Evolutionary conservation across 2,329 filamentous ascomycete species (phyloP).

Genomic region (Keithomyces neogunnii): DNA sequence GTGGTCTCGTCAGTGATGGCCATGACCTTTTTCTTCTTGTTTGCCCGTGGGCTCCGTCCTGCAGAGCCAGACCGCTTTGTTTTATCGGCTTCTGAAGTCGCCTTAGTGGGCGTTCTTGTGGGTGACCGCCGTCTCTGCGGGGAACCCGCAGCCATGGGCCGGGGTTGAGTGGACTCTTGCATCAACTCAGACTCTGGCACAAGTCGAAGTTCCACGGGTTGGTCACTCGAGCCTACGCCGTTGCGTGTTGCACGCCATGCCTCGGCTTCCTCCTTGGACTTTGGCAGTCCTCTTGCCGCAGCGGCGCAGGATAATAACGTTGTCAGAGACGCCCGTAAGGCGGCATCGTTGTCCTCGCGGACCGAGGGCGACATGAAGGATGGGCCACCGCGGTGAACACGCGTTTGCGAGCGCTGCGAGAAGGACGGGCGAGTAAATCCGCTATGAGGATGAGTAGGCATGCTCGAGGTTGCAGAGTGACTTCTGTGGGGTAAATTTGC

Average conservation of each 20-base stretch:
- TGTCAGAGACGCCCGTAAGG: constrained; percentile 84
- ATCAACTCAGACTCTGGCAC: constrained; percentile 54
- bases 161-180: constrained; percentile 20
- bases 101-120: constrained; percentile 19
- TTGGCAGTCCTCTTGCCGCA: constrained; percentile 74
- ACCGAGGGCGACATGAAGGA: constrained; percentile 67
- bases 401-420: constrained; percentile 37
- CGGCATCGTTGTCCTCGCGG: constrained; percentile 86
- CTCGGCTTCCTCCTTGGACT: constrained; percentile 43
- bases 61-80: constrained; percentile 39
- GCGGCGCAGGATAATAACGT: constrained; percentile 92
- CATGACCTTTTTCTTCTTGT: constrained; percentile 51
- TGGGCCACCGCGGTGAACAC: constrained; percentile 35
- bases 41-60: constrained; percentile 33
- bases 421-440: constrained; percentile 43
- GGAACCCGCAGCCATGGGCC: constrained; percentile 12
- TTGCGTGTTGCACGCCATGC: constrained; percentile 22
- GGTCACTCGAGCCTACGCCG: constrained; percentile 36
- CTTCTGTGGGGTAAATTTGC: constrained; percentile 37
- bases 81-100: constrained; percentile 29
- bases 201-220: constrained; percentile 50
- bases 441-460: constrained; percentile 40
- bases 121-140: constrained; percentile 20
- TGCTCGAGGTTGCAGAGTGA: constrained; percentile 40
- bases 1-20: constrained; percentile 24